phyloP scores from a whole-genome alignment of 371 early-diverging fungal genomes.

The Syncephalastrum monosporum region DNA sequence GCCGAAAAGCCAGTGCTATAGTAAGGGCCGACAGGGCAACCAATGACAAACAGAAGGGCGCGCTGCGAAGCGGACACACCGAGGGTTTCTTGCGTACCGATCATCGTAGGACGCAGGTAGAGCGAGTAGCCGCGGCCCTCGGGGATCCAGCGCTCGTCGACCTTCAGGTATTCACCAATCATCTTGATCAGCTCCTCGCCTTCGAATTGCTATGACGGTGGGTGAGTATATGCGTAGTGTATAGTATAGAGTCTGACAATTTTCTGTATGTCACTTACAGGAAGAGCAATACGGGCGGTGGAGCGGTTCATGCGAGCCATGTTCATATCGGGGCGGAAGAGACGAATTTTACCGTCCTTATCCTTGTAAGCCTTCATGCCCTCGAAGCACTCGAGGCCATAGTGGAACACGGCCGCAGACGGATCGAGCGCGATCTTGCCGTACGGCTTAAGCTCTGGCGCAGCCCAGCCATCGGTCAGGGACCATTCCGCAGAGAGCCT shows the following conservation, averaged over 20 bases:
- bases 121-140: conserved; percentile 89
- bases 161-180: conserved; percentile 81
- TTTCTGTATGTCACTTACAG: conserved; percentile 42
- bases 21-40: conserved; percentile 96
- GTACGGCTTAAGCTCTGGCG: conserved; percentile 78
- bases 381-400: conserved; percentile 92
- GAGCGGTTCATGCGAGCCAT: conserved; percentile 81
- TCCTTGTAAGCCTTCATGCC: conserved; percentile 94
- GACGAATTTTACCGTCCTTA: conserved; percentile 74
- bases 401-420: conserved; percentile 90
- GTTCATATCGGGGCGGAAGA: conserved; percentile 92
- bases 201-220: conserved; percentile 64
- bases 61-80: conserved; percentile 73
- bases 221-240: not conserved
- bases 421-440: conserved; percentile 82
- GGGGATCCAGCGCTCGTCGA: conserved; percentile 90
- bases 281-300: conserved; percentile 78
- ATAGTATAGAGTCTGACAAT: not conserved
- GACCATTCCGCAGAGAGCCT: conserved; percentile 78
- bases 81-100: conserved; percentile 86
- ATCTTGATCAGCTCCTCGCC: conserved; percentile 77
- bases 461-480: conserved; percentile 74
- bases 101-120: conserved; percentile 94
- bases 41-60: conserved; percentile 87
- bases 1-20: conserved; percentile 93